Evolutionary conservation across 1,284 basidiomycete genomes (phyloP).

Genomic region (Melampsora larici-populina): DNA sequence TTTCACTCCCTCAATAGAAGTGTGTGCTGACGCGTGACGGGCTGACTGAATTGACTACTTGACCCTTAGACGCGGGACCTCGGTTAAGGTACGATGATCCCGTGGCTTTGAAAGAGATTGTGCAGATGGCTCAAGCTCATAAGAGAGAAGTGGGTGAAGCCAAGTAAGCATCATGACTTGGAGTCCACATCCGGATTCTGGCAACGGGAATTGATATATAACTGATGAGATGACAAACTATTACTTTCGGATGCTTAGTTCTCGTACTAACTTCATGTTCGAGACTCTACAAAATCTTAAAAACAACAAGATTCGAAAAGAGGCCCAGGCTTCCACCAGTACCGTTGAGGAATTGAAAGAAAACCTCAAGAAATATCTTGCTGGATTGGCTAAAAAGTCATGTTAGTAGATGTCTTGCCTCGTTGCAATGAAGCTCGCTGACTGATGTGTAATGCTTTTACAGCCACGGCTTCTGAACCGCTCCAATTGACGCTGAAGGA

Average conservation of each 20-base stretch:
- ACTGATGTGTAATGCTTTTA: neutral
- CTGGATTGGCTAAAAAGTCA: constrained; percentile 69
- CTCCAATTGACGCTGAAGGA: constrained; percentile 80
- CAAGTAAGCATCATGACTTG: constrained; percentile 44
- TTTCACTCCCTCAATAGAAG: neutral
- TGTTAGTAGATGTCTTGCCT: constrained; percentile 57
- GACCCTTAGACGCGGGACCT: constrained; percentile 30
- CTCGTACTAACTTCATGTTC: constrained; percentile 83
- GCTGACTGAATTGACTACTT: neutral
- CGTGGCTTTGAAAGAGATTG: constrained; percentile 59
- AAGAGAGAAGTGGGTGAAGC: constrained; percentile 61
- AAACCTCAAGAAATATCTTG: constrained; percentile 76
- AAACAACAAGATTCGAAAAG: constrained; percentile 75
- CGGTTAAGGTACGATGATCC: constrained; percentile 72
- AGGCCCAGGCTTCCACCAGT: constrained; percentile 60
- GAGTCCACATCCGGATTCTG: too few relatives aligned
- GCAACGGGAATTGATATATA: constrained; percentile 47
- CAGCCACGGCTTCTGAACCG: constrained; percentile 76
- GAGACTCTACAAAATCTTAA: constrained; percentile 84
- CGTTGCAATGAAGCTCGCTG: constrained; percentile 20
- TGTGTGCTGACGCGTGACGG: neutral
- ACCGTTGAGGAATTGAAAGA: constrained; percentile 68
- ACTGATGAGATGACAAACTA: neutral
- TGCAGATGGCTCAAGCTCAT: constrained; percentile 67
- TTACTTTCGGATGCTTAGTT: constrained; percentile 58